phyloP scores from a whole-genome alignment of 345 rosid genomes.

The Toxicodendron radicans region DNA sequence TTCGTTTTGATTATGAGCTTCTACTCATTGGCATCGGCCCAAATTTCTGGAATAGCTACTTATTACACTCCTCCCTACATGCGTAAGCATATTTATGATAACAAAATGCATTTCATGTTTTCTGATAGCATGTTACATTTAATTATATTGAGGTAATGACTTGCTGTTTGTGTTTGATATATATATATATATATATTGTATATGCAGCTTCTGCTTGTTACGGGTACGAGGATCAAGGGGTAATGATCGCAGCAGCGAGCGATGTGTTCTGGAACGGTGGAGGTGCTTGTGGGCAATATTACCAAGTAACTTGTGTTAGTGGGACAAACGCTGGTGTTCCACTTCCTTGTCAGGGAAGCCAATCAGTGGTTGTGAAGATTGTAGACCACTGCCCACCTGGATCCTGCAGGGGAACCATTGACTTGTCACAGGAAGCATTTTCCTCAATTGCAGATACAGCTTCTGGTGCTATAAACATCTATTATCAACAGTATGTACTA shows the following conservation, averaged over 20 bases:
- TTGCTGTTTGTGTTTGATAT: neutral
- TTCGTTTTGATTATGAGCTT: no score
- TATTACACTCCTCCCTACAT: neutral
- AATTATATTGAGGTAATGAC: neutral
- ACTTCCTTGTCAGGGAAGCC: neutral
- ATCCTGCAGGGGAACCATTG: conserved; percentile 12
- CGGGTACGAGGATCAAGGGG: no score
- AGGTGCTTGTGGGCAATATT: no score
- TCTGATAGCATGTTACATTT: neutral
- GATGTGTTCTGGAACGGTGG: no score
- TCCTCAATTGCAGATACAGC: conserved; percentile 16
- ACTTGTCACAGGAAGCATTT: conserved; percentile 22
- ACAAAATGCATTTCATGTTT: neutral
- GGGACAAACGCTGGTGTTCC: conserved; percentile 19
- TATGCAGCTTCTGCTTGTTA: no score
- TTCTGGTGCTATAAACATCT: conserved; percentile 14
- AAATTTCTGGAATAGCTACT: no score
- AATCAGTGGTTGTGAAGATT: conserved; percentile 8
- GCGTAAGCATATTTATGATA: neutral
- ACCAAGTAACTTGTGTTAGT: no score
- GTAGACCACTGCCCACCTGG: neutral
- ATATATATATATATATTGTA: no score
- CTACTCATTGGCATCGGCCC: no score
- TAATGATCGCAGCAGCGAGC: no score
- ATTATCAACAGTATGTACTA: conserved; percentile 15